Evolutionary conservation across 2,329 filamentous ascomycete genomes (phyloP).

Genomic region (Ceratocystis cacaofunesta): DNA sequence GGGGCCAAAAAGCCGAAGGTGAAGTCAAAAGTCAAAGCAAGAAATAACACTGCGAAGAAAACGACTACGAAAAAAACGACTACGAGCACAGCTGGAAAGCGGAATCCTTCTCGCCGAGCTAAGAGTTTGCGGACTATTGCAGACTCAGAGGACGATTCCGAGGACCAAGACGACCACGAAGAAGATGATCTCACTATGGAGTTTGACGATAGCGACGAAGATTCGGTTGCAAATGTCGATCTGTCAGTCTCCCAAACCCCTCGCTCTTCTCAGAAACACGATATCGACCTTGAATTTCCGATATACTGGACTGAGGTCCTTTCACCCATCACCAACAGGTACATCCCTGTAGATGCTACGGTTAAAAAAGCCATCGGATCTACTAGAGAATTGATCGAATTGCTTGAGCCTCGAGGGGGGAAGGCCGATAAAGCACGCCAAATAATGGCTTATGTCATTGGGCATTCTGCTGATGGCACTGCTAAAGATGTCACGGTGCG

Average conservation of each 20-base stretch:
- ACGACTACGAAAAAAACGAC: background rate
- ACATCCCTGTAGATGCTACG: slow-evolving; percentile 63
- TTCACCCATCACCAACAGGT: slow-evolving; percentile 66
- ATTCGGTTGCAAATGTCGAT: slow-evolving; percentile 32
- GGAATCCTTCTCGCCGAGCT: slow-evolving; percentile 8
- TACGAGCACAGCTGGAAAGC: slow-evolving; percentile 1
- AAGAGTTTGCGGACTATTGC: background rate
- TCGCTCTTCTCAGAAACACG: slow-evolving; percentile 38
- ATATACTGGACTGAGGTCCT: slow-evolving; percentile 89
- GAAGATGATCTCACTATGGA: slow-evolving; percentile 20
- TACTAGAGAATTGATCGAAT: slow-evolving; percentile 54
- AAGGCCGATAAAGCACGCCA: slow-evolving; percentile 79
- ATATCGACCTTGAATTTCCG: slow-evolving; percentile 66
- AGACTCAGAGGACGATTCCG: slow-evolving; percentile 2
- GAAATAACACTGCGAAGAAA: background rate
- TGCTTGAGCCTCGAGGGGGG: slow-evolving; percentile 67
- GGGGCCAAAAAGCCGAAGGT: background rate
- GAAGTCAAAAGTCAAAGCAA: background rate
- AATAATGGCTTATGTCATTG: slow-evolving; percentile 78
- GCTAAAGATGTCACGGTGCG: slow-evolving; percentile 90
- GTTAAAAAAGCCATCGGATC: slow-evolving; percentile 55
- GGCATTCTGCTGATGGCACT: slow-evolving; percentile 67
- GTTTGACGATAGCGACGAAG: slow-evolving; percentile 41
- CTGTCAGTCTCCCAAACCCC: slow-evolving; percentile 18
- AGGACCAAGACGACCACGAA: slow-evolving; percentile 16